Evolutionary conservation across 495 filamentous ascomycete genomes (phyloP).

Genomic region (Bryoglossum gracile): DNA sequence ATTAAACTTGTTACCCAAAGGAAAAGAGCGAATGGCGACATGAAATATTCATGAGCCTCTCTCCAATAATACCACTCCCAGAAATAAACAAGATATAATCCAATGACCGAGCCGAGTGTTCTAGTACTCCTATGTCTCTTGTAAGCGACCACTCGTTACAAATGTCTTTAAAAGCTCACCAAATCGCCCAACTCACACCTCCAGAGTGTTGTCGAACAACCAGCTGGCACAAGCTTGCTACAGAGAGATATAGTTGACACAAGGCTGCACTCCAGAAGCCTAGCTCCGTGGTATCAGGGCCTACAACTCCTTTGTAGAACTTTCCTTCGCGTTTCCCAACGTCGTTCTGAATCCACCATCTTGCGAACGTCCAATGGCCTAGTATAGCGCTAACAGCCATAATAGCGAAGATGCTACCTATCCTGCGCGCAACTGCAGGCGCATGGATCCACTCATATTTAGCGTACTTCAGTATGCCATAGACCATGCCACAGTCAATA

Average conservation of each 20-base stretch:
- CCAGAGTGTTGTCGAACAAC: conserved; percentile 32
- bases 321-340: conserved; percentile 30
- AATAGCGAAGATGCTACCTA: conserved; percentile 27
- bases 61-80: not conserved
- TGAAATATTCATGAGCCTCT: conserved; percentile 27
- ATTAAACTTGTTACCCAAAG: conserved; percentile 28
- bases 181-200: conserved; percentile 34
- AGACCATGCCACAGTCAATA: conserved; percentile 37
- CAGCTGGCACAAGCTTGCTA: conserved; percentile 31
- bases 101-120: conserved; percentile 33
- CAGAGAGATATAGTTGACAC: conserved; percentile 30
- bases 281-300: conserved; percentile 36
- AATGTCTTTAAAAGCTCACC: conserved; percentile 26
- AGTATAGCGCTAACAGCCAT: conserved; percentile 24
- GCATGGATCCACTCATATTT: conserved; percentile 27
- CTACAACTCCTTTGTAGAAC: conserved; percentile 28
- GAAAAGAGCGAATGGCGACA: conserved; percentile 30
- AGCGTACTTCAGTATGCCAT: conserved; percentile 31
- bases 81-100: conserved; percentile 2
- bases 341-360: conserved; percentile 34
- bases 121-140: conserved; percentile 27
- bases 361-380: conserved; percentile 30
- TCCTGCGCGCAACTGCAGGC: conserved; percentile 29
- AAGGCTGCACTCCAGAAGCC: conserved; percentile 34
- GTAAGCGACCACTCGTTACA: not conserved